These are phyloP conservation scores for Metschnikowia anglica DNA, from an alignment of 805 yeast genomes.

Conservation along the genomic window DNA sequence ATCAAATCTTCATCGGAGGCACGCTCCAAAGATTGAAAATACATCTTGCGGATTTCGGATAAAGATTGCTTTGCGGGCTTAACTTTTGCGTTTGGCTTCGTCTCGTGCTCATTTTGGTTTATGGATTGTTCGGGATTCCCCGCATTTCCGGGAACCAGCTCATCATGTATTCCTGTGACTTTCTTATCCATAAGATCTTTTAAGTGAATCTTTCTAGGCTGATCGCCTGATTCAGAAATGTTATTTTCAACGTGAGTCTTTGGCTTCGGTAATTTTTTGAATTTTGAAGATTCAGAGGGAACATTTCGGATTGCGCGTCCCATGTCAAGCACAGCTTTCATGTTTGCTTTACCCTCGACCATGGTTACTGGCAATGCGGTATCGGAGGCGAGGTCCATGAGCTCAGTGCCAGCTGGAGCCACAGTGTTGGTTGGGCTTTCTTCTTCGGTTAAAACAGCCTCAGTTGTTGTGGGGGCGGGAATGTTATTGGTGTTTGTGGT, in stretches of 20 bases:
- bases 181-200: slow-evolving; percentile 3
- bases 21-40: slow-evolving; percentile 7
- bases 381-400: not conserved
- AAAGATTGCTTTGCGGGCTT: slow-evolving; percentile 1
- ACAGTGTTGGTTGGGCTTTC: no score
- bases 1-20: slow-evolving; percentile 8
- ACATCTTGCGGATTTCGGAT: slow-evolving; percentile 5
- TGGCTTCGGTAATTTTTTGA: slow-evolving; percentile 1
- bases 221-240: no score
- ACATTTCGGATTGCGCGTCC: not conserved
- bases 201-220: slow-evolving; percentile 2
- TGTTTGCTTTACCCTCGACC: slow-evolving; percentile 3
- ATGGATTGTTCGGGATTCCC: not conserved
- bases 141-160: no score
- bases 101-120: not conserved
- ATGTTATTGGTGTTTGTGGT: not conserved
- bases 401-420: no score
- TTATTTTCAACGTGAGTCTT: not conserved
- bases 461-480: not conserved
- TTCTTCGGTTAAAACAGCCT: no score
- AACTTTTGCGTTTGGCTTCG: not conserved
- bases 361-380: not conserved
- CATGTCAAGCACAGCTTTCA: slow-evolving; percentile 8
- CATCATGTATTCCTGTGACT: not conserved
- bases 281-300: not conserved